Conservation (phyloP, 192 early-diverging fungal genomes). For the Paraglomus brasilianum region DNA sequence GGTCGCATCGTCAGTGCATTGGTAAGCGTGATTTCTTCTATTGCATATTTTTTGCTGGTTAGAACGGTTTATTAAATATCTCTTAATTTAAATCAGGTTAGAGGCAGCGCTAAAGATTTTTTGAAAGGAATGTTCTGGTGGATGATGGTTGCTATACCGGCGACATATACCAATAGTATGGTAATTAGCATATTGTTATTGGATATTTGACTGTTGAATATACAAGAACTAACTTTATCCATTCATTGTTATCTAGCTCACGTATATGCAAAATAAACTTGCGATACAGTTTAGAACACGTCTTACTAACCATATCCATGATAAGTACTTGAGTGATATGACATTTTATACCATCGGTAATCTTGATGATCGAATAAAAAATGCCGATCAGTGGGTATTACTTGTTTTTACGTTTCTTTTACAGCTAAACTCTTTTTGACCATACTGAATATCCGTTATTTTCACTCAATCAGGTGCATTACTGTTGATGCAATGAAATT, state of each 20-base stretch:
- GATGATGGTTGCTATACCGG: constrained; percentile 93
- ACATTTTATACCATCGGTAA: constrained; percentile 94
- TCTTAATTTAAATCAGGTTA: constrained; percentile 38
- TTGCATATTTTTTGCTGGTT: neutral
- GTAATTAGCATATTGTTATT: constrained; percentile 41
- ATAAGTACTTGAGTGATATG: constrained; percentile 83
- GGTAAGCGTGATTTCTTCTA: constrained; percentile 33
- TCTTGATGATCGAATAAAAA: constrained; percentile 89
- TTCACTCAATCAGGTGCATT: constrained; percentile 47
- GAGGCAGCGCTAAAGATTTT: constrained; percentile 78
- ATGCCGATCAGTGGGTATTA: constrained; percentile 74
- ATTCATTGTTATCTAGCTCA: constrained; percentile 47
- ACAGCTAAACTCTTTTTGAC: constrained; percentile 20
- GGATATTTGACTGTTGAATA: neutral
- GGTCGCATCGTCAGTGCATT: constrained; percentile 81
- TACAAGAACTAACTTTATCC: neutral
- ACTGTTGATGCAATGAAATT: constrained; percentile 91
- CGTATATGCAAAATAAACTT: constrained; percentile 74
- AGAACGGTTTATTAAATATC: neutral
- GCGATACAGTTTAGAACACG: constrained; percentile 79
- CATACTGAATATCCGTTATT: constrained; percentile 27
- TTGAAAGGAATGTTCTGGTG: constrained; percentile 81
- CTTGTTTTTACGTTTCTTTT: neutral
- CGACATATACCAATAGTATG: constrained; percentile 95
- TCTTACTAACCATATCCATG: constrained; percentile 86